These are phyloP conservation scores for Agrocybe praecox DNA, from an alignment of 768 basidiomycete species.

Conservation along the genomic window DNA sequence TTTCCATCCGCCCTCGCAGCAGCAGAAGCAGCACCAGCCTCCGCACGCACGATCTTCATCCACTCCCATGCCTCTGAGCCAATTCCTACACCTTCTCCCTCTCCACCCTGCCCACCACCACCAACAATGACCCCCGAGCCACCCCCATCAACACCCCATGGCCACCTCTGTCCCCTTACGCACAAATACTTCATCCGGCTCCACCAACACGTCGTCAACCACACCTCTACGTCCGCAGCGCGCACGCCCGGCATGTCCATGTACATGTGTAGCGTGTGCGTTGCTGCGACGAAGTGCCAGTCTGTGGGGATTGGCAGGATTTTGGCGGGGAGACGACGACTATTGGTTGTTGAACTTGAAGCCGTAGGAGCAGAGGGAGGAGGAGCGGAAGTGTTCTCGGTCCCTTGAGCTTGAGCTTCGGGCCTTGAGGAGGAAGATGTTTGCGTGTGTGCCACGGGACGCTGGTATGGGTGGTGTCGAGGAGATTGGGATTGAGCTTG, in stretches of 20 bases:
- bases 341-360: neutral
- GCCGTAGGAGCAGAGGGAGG: neutral
- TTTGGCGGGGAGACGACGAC: neutral
- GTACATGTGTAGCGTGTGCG: constrained; percentile 54
- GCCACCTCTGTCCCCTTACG: constrained; percentile 47
- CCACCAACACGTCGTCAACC: constrained; percentile 60
- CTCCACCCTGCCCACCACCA: neutral
- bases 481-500: too few species aligned
- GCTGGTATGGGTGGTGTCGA: neutral
- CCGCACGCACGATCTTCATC: constrained; percentile 2
- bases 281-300: constrained; percentile 55
- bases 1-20: too few species aligned
- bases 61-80: neutral
- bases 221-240: constrained; percentile 57
- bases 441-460: too few species aligned
- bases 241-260: constrained; percentile 74
- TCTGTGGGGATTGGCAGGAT: constrained; percentile 39
- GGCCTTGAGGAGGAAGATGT: too few species aligned
- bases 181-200: constrained; percentile 52
- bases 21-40: neutral
- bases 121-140: neutral
- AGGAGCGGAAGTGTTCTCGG: too few species aligned
- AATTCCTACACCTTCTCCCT: neutral
- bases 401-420: too few species aligned
- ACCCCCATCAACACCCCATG: constrained; percentile 33